Percentiles rank a stretch among this genome's conserved stretches.
Conservation (phyloP, 179 eudicot species). For the Drosera spatulata region DNA sequence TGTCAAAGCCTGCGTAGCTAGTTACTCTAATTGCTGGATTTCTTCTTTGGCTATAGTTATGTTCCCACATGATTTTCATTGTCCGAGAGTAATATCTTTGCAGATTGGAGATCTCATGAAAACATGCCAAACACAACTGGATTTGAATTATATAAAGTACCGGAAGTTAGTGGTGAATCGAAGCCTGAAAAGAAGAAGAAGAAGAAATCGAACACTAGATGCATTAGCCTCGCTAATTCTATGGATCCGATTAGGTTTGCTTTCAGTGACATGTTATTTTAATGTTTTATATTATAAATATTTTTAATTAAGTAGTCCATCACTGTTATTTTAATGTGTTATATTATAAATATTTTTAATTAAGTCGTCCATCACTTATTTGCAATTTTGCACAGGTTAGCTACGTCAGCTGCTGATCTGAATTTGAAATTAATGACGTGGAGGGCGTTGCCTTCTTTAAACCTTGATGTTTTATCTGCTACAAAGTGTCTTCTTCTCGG, state of each 20-base stretch:
- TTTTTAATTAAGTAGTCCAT: not conserved
- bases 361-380: not conserved
- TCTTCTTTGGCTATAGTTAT: not conserved
- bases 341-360: not conserved
- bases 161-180: no score
- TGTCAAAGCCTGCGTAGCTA: constrained; percentile 16
- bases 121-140: constrained; percentile 59
- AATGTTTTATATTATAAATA: not conserved
- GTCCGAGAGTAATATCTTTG: constrained; percentile 3
- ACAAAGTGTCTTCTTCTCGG: constrained; percentile 88
- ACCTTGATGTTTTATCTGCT: constrained; percentile 46
- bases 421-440: constrained; percentile 93
- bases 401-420: constrained; percentile 84
- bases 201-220: constrained; percentile 34
- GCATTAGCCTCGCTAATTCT: constrained; percentile 66
- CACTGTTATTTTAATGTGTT: constrained; percentile 1
- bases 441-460: constrained; percentile 85
- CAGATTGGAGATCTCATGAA: constrained; percentile 47
- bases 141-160: constrained; percentile 58
- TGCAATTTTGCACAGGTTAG: constrained; percentile 44
- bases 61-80: constrained; percentile 2
- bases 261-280: constrained; percentile 6
- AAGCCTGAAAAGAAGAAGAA: no score
- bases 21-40: constrained; percentile 7
- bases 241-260: constrained; percentile 86